Conservation (phyloP, 176 grass and related monocot genomes). For the Saccharum spontaneum region DNA sequence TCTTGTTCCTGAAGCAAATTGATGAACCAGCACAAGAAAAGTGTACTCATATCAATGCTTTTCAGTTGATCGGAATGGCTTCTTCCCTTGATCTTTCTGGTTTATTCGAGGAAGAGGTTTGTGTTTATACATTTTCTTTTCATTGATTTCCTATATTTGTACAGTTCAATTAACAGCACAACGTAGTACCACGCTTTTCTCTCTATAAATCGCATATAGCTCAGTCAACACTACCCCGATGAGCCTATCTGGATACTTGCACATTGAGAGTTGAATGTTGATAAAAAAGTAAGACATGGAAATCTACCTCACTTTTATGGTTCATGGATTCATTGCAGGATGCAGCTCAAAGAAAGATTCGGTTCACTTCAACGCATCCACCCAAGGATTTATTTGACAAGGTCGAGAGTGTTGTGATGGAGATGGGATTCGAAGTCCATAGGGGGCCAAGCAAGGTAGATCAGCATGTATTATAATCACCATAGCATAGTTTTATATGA, state of each 20-base stretch:
- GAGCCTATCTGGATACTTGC: background rate
- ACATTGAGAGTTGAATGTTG: background rate
- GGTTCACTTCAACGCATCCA: slow-evolving; percentile 71
- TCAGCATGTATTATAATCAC: background rate
- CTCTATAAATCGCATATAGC: background rate
- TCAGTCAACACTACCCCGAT: background rate
- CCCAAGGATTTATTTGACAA: slow-evolving; percentile 66
- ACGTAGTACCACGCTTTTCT: background rate
- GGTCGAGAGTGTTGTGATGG: slow-evolving; percentile 52
- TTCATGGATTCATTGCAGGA: slow-evolving; percentile 47
- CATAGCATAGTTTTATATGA: background rate
- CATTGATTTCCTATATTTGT: background rate
- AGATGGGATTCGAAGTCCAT: slow-evolving; percentile 73
- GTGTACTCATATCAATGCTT: slow-evolving; percentile 74
- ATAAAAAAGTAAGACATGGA: background rate
- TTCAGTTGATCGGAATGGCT: slow-evolving; percentile 91
- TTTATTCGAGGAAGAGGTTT: slow-evolving; percentile 91
- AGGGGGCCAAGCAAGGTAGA: slow-evolving; percentile 53
- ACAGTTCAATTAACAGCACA: background rate
- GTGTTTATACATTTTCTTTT: slow-evolving; percentile 30
- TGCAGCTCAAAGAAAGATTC: slow-evolving; percentile 68
- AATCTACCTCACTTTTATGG: slow-evolving; percentile 11
- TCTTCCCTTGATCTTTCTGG: slow-evolving; percentile 84
- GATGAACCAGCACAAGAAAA: slow-evolving; percentile 39
- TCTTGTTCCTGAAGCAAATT: slow-evolving; percentile 48